Base-by-base conservation (phyloP, 495 filamentous ascomycete species). In the Chaetomium tenue region DNA sequence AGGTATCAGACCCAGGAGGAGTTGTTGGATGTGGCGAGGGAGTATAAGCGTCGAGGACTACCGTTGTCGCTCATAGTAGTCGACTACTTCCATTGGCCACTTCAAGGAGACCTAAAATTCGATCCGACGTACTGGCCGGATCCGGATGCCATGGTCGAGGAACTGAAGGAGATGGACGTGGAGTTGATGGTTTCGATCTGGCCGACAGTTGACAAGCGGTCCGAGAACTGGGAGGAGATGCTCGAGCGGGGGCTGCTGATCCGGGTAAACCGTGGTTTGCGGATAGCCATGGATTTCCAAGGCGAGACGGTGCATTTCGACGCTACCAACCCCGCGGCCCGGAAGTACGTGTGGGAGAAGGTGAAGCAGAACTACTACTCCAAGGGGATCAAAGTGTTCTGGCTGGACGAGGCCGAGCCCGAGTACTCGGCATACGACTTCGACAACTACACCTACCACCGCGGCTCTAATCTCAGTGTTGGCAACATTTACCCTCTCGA, bases 381-480 rank as follows among this genome's bases (percentile, higher is more conserved):
- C 61, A 81, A 78, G 44, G 84, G 84, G n/a, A 84, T 87, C 67
- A 76, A 77, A 55, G 66, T 81, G 16, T 87, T 86, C 72, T 87
- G 84, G 84, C 80, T 87, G 7, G 84, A 87, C 63, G 84, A 87
- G 65, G 83, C 84, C 0, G 84, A 86, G 63, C 84, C 84, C 2
- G 84, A 87, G 63, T 86, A 84, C 70, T 73, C 71, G 5, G 79
- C 78, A 59, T 87, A 87, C 71, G 81, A 86, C 71, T 86, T 85
- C 58, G 82, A 86, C 64, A 82, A 82, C 67, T 86, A 79, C 68
- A 79, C 83, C 46, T 87, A 87, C 68, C 77, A 81, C 60, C 74
- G 72, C 23, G 84, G 84, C 44, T 74, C 79, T 23, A 82, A 83
- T 56, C 66, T 85, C 2, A 72, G 73, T 47, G 77, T 85, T 57